phyloP scores from a whole-genome alignment of 2,329 filamentous ascomycete genomes.

The Alternaria dauci region DNA sequence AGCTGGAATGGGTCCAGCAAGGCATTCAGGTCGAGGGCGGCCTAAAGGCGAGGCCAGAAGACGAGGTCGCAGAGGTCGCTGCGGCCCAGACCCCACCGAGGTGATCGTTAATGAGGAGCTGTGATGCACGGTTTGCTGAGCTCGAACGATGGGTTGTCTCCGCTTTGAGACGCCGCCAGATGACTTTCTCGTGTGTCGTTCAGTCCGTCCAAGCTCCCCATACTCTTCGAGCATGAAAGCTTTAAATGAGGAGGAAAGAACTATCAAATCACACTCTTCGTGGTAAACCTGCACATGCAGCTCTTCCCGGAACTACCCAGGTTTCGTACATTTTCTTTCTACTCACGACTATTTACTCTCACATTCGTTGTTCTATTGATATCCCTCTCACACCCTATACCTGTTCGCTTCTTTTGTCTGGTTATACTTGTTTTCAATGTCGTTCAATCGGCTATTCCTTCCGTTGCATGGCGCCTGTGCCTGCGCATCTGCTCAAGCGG shows the following conservation, averaged over 20 bases:
- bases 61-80: slow-evolving; percentile 42
- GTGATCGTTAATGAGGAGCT: slow-evolving; percentile 42
- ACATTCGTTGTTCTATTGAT: slow-evolving; percentile 17
- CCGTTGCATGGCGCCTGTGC: neutral
- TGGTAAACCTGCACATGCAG: slow-evolving; percentile 1
- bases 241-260: neutral
- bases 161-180: neutral
- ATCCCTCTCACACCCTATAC: slow-evolving; percentile 15
- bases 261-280: neutral
- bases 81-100: slow-evolving; percentile 25
- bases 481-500: neutral
- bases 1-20: slow-evolving; percentile 76
- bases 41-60: slow-evolving; percentile 62
- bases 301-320: neutral
- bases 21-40: slow-evolving; percentile 74
- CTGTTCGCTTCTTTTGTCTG: slow-evolving; percentile 4
- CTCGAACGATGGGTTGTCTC: neutral
- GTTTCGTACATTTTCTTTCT: neutral
- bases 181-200: neutral
- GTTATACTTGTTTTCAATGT: slow-evolving; percentile 8
- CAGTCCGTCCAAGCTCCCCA: neutral
- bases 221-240: neutral
- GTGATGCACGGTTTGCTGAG: slow-evolving; percentile 11
- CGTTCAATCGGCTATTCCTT: slow-evolving; percentile 9
- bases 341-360: slow-evolving; percentile 1